Base-by-base conservation (phyloP, 805 yeast species). In the Allodekkera sacchari region DNA sequence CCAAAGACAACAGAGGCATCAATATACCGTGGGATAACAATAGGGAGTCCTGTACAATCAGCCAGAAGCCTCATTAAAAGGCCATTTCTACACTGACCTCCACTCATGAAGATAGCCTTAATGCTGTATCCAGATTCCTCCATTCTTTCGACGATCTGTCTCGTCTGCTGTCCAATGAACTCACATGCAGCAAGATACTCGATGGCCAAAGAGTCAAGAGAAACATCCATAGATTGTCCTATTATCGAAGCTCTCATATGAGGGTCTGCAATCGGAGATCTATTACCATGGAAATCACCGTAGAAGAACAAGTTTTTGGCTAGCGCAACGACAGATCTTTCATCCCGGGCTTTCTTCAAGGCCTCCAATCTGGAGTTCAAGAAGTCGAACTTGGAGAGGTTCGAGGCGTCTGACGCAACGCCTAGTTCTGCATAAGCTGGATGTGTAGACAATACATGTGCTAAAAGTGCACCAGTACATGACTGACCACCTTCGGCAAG, bases 401-500 rank as follows among this genome's bases (percentile, higher is more conserved):
- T 74, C 1, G 84, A 72, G 14, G 77, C 73, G 42, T 74, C 83
- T 0, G 95, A 76, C 22, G 73, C 59, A 37, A 67, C 70, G 10
- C 74, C 70, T 33, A 89, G 67, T 49, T 83, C 85, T 3, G 74
- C 63, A 44, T 77, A 76, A 0, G 97, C 94, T 0, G 96, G 96
- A 52, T 92, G 97, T 7, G 83, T 79, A 9, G 83, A 68, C 39
- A 92, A 58, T 11, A 89, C 89, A 55, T 84, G 94, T 2, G 92
- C 89, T 41, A 92, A 67, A 24, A 92, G 68, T 19, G 94, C 96
- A 45, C 98, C 98, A 2, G 98, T 92, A 53, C 95, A 83, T 11
- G 94, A 80, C 57, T 92, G 98, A n/a, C 98, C 98, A 52, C 98
- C 98, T 60, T 92, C 98, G 10, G 97, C 95, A 42, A 88, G 67